These are phyloP conservation scores for Pontederia crassipes DNA, from an alignment of 176 grass and related monocot genomes.

Conservation along the genomic window DNA sequence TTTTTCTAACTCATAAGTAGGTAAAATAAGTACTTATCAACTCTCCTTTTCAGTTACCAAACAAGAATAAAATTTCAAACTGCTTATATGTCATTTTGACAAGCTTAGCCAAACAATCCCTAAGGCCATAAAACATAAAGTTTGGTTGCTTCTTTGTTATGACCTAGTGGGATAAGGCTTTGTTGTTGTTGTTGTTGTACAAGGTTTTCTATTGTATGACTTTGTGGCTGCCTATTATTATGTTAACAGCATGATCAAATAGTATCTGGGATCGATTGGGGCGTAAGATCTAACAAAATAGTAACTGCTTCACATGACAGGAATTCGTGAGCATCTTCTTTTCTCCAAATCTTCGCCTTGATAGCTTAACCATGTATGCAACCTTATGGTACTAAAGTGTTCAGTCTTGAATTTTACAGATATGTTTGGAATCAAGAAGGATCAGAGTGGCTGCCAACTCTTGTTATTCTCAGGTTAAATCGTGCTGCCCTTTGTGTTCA, in stretches of 20 bases:
- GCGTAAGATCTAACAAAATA: constrained; percentile 78
- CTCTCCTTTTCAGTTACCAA: too few relatives aligned
- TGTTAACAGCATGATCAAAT: constrained; percentile 87
- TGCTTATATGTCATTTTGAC: too few relatives aligned
- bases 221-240: constrained; percentile 12
- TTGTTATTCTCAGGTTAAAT: constrained; percentile 97
- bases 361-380: constrained; percentile 5
- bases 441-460: constrained; percentile 85
- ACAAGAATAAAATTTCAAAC: too few relatives aligned
- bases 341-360: constrained; percentile 2
- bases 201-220: background rate
- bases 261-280: constrained; percentile 95
- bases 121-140: too few relatives aligned
- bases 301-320: constrained; percentile 97
- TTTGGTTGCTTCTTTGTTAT: too few relatives aligned
- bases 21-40: too few relatives aligned
- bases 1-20: too few relatives aligned
- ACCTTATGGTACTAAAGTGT: background rate
- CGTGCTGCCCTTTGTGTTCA: constrained; percentile 95
- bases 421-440: constrained; percentile 98
- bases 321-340: constrained; percentile 66
- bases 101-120: too few relatives aligned
- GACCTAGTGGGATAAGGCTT: background rate
- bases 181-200: background rate
- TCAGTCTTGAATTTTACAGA: constrained; percentile 25